Evolutionary conservation across 371 early-diverging fungal genomes (phyloP), one percentile per base, ranked within the genome.

Genomic region (Chytridium lagenaria): DNA sequence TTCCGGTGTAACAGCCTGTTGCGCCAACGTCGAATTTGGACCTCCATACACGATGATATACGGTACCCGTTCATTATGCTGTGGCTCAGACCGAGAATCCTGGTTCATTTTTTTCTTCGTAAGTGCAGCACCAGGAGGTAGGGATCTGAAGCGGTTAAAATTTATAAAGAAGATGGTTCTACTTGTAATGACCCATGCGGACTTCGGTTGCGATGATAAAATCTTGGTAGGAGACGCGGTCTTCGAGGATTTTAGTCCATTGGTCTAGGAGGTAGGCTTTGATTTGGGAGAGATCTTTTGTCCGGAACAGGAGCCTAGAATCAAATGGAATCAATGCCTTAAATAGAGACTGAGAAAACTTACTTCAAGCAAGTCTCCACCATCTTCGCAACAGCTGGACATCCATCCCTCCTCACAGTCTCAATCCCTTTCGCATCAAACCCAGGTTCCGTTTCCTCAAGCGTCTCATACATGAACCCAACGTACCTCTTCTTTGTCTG

Each of bases 361-460:
- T 85, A 92, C 92, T 91, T 90, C 37, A 97, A 78, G 38, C 86
- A 80, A 0, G 88, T 79, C 76, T 95, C 91, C 73, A 95, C 78
- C 10, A 91, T 91, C 71, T 92, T 93, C 68, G 89, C 91, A 2
- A 91, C 90, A 0, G 90, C 92, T 1, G 87, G 84, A 59, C 93
- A 93, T 19, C 93, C 92, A 78, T 95, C 96, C 1, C 97, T 84
- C 33, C 96, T 84, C 5, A 97, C 93, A 1, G 94, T 95, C 79
- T 96, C 97, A 50, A 95, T 95, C 0, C 97, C 97, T 78, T 97
- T 97, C n/a, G 92, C 95, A 74, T 97, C 97, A 85, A 95, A 92
- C 1, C 78, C 83, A 0, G 94, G 93, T 68, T 87, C 86, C 0
- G 67, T 74, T 50, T 92, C 88, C 1, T 78, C 77, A 0, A 76